Base-by-base conservation (phyloP, 139 green algal genomes). In the Chlorella sp. region DNA sequence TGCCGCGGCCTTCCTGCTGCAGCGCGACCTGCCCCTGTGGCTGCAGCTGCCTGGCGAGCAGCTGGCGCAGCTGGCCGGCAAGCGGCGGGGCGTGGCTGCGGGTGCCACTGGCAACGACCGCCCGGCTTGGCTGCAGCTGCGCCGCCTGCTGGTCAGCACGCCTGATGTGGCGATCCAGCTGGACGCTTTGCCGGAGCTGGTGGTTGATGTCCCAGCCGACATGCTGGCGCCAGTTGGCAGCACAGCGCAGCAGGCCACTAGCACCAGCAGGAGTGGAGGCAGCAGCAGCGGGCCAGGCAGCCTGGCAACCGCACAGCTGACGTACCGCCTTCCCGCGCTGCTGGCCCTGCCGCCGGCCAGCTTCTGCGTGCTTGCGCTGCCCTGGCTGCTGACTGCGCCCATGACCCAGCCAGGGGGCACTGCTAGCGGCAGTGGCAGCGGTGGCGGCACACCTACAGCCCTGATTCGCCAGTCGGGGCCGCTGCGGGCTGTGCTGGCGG, bases 341-440 rank as follows among this genome's bases (percentile, higher is more conserved):
- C 38, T 83, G 56, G 26, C 60, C 4, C 58, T 83, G 1, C 77
- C 77, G 5, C 41, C 40, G 7, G 77, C 26, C 40, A 74, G 60
- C 77, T 73, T 83, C 40, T 83, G 77, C 30, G 77, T 83, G 38
- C 77, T 83, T 64, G 77, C 77, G 58, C 60, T 83, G 56, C 77
- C 77, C 40, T 83, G 77, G 77, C 60, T 83, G 58, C 77, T 83
- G 28, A 83, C 77, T 7, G 60, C 77, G 9, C 77, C 77, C 38
- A 73, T 73, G 77, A 41, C 7, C 8, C 56, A 78, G 38, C 8
- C 36, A 6, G 38, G 34, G 2, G 16, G n/a, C 48, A 20, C 34
- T 30, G 22, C 24, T 14, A 80, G 48, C 74, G 34, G 48, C n/a
- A 32, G 26, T 1, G 24, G 16, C 54, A 24, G 51, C 28, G 28